Conservation (phyloP, 202 grass and related monocot species). For the Miscanthus sacchariflorus region DNA sequence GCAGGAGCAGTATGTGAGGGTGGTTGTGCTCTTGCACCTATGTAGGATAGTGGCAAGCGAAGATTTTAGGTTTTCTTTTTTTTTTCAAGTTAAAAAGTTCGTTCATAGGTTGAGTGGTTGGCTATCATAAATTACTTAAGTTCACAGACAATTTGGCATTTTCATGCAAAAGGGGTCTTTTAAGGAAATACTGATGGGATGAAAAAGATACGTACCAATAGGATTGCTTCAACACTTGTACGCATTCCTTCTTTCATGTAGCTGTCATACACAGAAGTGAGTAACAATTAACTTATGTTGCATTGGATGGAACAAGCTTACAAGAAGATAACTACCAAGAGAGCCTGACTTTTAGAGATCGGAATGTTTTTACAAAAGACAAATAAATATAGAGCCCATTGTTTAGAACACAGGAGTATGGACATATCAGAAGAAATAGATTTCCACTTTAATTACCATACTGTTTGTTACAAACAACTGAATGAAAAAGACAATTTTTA, state of each 20-base stretch:
- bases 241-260: slow-evolving; percentile 99
- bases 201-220: slow-evolving; percentile 61
- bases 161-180: not conserved
- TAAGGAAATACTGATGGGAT: not conserved
- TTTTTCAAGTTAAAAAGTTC: not conserved
- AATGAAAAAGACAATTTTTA: not conserved
- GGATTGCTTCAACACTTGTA: slow-evolving; percentile 96
- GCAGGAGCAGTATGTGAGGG: slow-evolving; percentile 88
- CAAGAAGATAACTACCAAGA: slow-evolving; percentile 4
- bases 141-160: not conserved
- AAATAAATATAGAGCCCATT: not conserved
- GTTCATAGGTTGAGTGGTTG: not conserved
- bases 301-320: not conserved
- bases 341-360: not conserved
- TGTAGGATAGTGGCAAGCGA: not conserved
- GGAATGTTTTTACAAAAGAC: not conserved
- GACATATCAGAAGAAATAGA: not conserved
- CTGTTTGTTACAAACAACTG: not conserved
- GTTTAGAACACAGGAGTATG: not conserved
- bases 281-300: slow-evolving; percentile 20
- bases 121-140: not conserved
- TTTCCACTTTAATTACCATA: not conserved
- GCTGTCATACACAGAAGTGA: slow-evolving; percentile 52
- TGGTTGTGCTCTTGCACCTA: slow-evolving; percentile 99
- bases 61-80: slow-evolving; percentile 14